phyloP scores from a whole-genome alignment of 108 stramenopile genomes.

The Cyclotella atomus region DNA sequence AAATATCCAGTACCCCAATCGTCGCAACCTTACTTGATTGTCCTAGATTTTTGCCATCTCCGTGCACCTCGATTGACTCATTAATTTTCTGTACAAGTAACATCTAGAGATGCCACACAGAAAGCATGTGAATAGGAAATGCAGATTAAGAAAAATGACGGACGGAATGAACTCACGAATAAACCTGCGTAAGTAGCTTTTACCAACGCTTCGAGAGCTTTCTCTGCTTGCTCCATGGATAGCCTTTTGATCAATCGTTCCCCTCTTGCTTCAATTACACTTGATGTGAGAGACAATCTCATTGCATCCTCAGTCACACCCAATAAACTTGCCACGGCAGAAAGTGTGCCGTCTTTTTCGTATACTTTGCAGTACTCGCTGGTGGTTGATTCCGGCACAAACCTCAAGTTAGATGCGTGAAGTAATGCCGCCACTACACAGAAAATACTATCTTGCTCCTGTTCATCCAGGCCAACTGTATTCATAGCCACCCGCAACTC shows the following conservation, averaged over 20 bases:
- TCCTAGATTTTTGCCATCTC: conserved; percentile 43
- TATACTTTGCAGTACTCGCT: conserved; percentile 23
- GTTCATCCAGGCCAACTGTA: conserved; percentile 62
- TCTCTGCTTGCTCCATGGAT: conserved; percentile 62
- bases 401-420: conserved; percentile 72
- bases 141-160: too few species aligned
- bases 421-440: conserved; percentile 65
- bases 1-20: conserved; percentile 98
- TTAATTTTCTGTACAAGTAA: conserved; percentile 91
- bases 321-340: conserved; percentile 58
- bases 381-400: conserved; percentile 28
- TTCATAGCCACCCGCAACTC: conserved; percentile 72
- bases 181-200: conserved; percentile 93
- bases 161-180: too few species aligned
- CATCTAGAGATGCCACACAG: too few species aligned
- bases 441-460: conserved; percentile 63
- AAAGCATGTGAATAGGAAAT: too few species aligned
- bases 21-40: conserved; percentile 61
- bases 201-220: conserved; percentile 90
- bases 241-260: conserved; percentile 82
- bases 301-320: conserved; percentile 74
- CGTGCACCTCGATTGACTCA: conserved; percentile 68
- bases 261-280: conserved; percentile 76
- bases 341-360: conserved; percentile 52
- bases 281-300: conserved; percentile 64